Percentiles rank a stretch among this genome's conserved stretches.
phyloP scores from a whole-genome alignment of 345 rosid species.

The Stellera chamaejasme region DNA sequence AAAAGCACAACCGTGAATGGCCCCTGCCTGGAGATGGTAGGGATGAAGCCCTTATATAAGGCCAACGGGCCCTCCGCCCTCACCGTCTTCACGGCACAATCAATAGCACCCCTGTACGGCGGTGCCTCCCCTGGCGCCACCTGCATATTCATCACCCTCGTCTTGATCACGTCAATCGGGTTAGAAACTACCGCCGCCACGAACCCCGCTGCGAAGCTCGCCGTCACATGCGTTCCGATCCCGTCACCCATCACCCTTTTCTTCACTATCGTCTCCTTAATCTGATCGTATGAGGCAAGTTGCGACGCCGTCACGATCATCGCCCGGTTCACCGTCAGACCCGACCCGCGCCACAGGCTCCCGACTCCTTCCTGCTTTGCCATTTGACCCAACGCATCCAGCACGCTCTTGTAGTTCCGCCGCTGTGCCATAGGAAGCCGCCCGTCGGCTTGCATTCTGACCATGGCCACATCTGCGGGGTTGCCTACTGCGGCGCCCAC shows the following conservation, averaged over 20 bases:
- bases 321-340: slow-evolving; percentile 79
- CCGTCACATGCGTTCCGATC: slow-evolving; percentile 66
- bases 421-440: slow-evolving; percentile 57
- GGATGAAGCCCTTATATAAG: slow-evolving; percentile 73
- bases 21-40: slow-evolving; percentile 84
- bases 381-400: slow-evolving; percentile 60
- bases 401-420: slow-evolving; percentile 61
- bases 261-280: slow-evolving; percentile 50
- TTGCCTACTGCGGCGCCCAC: slow-evolving; percentile 73
- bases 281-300: slow-evolving; percentile 74
- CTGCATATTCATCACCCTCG: slow-evolving; percentile 83
- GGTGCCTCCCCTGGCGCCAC: slow-evolving; percentile 37
- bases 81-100: slow-evolving; percentile 66
- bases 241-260: slow-evolving; percentile 53
- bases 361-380: slow-evolving; percentile 53
- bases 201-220: slow-evolving; percentile 73
- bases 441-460: slow-evolving; percentile 88
- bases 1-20: slow-evolving; percentile 83
- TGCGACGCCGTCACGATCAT: slow-evolving; percentile 92
- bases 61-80: slow-evolving; percentile 72
- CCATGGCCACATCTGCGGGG: slow-evolving; percentile 92
- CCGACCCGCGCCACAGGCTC: slow-evolving; percentile 76
- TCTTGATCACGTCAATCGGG: slow-evolving; percentile 83
- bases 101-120: slow-evolving; percentile 58
- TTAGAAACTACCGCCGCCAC: slow-evolving; percentile 82